Evolutionary conservation across 305 asterid species (phyloP), one percentile per base, ranked within the genome.

Genomic region (Fraxinus baroniana): DNA sequence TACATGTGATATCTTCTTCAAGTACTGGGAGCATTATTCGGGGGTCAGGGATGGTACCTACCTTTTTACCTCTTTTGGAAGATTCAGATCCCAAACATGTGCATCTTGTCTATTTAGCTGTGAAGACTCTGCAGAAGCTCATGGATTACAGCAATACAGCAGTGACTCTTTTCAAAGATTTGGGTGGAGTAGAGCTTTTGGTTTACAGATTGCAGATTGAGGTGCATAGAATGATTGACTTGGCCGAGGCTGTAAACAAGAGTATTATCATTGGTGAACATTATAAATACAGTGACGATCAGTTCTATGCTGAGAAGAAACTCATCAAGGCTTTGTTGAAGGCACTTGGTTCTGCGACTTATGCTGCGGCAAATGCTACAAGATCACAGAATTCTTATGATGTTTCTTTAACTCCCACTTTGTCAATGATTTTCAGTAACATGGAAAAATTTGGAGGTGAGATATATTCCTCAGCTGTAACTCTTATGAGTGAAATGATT

Each of bases 41-140:
- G 87, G 99, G 99, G 78, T 95, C 99, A 3, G 98, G 99, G 79
- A 95, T 95, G 98, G 99, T 95, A 5, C 97, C 99, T 3, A 94
- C 99, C 79, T 94, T 95, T 84, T 86, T 95, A 88, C 99, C 99
- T 57, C 95, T 95, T 79, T 77, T 95, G 78, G 97, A 92, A 87
- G 97, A 94, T 82, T 89, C 98, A 49, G 93, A 91, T 84, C 97
- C 93, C 32, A 76, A 88, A 30, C 97, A 91, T 77, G 76, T 91
- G 85, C 99, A 92, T 90, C 98, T 95, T 77, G 99, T 95, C 57
- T 94, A 92, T 85, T 87, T 94, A 84, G 99, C 99, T 81, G 98
- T 93, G 84, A 95, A 94, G 85, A 95, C 99, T 81, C 84, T 95
- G 78, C 99, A 95, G 86, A 95, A 95, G 92, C 97, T 95, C 86